Percentiles rank a stretch among this genome's conserved stretches.
phyloP scores from a whole-genome alignment of 345 rosid species.

The Dipteronia dyeriana region DNA sequence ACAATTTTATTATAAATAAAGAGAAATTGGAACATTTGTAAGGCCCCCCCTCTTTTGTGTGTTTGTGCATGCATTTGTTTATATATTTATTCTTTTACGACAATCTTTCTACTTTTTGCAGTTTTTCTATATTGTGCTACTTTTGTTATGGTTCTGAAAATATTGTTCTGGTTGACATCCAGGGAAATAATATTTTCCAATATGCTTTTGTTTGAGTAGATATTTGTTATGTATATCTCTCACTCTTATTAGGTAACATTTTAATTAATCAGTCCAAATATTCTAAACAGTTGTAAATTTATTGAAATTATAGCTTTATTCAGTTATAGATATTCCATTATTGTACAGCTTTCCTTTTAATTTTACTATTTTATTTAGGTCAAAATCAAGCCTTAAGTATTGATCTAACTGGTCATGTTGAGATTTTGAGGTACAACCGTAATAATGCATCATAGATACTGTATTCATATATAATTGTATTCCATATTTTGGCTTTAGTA shows the following conservation, averaged over 20 bases:
- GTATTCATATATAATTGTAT: neutral
- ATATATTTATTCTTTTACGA: neutral
- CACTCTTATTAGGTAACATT: neutral
- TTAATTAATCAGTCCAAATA: constrained; percentile 2
- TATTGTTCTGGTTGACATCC: constrained; percentile 11
- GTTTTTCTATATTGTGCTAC: constrained; percentile 1
- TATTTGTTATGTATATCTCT: neutral
- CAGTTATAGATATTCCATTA: neutral
- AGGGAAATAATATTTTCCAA: neutral
- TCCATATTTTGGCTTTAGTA: neutral
- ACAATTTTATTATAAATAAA: constrained; percentile 14
- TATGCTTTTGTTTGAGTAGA: neutral
- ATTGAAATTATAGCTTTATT: neutral
- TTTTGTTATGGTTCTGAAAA: neutral
- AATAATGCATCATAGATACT: neutral
- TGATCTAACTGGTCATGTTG: constrained; percentile 1
- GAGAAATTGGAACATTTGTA: constrained; percentile 26
- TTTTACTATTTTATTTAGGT: neutral
- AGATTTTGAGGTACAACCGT: neutral
- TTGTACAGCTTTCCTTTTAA: neutral
- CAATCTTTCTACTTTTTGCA: neutral
- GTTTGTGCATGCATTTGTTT: neutral
- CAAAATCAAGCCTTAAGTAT: neutral
- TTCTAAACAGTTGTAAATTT: neutral
- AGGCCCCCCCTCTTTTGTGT: constrained; percentile 4